Evolutionary conservation across 139 green algal species (phyloP).

Genomic region (Prasinococcaceae sp.): DNA sequence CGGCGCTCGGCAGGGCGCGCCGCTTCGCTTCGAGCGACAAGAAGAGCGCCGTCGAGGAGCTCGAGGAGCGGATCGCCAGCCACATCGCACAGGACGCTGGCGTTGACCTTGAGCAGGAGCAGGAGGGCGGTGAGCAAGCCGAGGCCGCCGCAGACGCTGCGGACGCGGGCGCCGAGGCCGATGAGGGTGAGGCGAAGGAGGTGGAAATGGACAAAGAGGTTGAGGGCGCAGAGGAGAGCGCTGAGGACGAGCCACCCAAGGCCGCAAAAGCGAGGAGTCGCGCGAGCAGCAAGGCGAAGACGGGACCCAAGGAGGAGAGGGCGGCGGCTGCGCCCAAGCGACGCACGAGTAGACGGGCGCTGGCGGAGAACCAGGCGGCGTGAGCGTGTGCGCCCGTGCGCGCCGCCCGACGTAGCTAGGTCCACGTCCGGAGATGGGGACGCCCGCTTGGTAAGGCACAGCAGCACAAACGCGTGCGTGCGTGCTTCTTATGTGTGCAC

Average conservation of each 20-base stretch:
- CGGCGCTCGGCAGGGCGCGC: constrained; percentile 18
- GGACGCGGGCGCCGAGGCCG: neutral
- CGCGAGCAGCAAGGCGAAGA: no score
- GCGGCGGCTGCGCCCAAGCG: no score
- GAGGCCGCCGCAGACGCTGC: neutral
- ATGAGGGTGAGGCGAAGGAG: constrained; percentile 5
- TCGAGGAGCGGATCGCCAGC: constrained; percentile 18
- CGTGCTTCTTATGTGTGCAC: no score
- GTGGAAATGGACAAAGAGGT: neutral
- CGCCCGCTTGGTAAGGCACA: no score
- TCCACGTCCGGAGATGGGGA: no score
- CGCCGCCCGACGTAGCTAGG: no score
- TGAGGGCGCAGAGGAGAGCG: neutral
- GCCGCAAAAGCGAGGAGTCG: no score
- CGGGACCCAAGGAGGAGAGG: no score
- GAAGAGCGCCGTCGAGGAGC: constrained; percentile 5
- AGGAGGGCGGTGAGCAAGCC: constrained; percentile 4
- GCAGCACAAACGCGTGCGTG: no score
- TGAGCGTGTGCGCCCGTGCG: no score
- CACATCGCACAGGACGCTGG: neutral
- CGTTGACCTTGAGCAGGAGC: constrained; percentile 14
- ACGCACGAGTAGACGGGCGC: no score
- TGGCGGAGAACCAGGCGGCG: no score
- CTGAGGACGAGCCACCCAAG: neutral
- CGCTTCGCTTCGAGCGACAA: neutral